Base-by-base conservation (phyloP, 257 asterid genomes). In the Avicennia marina region DNA sequence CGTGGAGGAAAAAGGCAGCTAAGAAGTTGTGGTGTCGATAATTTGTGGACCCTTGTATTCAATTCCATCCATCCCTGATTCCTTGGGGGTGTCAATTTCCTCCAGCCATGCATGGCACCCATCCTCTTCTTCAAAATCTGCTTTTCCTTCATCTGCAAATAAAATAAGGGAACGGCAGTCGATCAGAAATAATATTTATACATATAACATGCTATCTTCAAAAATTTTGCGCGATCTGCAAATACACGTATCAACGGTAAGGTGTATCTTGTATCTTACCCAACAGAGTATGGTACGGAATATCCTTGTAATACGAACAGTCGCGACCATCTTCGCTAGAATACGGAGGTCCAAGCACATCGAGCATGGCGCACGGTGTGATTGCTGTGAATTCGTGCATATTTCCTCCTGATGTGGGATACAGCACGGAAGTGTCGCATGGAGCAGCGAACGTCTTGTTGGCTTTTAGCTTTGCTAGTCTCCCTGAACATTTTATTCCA, bases 41-140 rank as follows among this genome's bases (percentile, higher is more conserved):
- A 87, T 75, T 56, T 71, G 66, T 8, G 96, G 96, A 10, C 96
- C 96, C 81, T 70, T 61, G 56, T 87, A 84, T 65, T 66, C 78
- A 42, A 87, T 82, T 7, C 70, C 75, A 41, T 84, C 94, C 96
- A 87, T 87, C 67, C 84, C 83, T 15, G 90, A 84, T 53, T 87
- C 96, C 43, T 66, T 39, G 0, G 94, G 91, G 70, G 64, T 73
- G 39, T 81, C 82, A 13, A 78, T 75, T 67, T 87, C 85, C 62
- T 82, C 77, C 7, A 87, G 77, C 94, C 85, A 84, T 53, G 69
- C 84, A 18, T 68, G 78, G 21, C 65, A 12, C 21, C 50, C 26
- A 4, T 66, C 66, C 7, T 53, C 76, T 24, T 69, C 90, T 32
- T 44, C 26, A 18, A 48, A 56, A 38, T 57, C 55, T 19, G 29